phyloP scores from a whole-genome alignment of 2,329 filamentous ascomycete genomes.

The Apiospora pterosperma region DNA sequence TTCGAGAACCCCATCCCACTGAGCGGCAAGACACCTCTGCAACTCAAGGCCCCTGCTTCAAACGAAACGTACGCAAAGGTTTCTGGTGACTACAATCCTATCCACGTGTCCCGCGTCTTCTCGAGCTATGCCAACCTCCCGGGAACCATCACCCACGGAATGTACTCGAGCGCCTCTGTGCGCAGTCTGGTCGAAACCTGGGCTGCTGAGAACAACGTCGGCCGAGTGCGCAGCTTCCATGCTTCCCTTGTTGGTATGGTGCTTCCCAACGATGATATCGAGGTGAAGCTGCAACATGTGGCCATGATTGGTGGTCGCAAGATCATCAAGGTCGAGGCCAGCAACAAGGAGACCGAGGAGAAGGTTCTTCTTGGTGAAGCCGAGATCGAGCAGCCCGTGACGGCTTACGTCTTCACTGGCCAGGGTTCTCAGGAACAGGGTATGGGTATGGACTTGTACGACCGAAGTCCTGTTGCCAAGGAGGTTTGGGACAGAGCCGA shows the following conservation, averaged over 20 bases:
- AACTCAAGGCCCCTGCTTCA: constrained; percentile 85
- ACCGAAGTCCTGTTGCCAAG: constrained; percentile 87
- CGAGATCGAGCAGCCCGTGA: constrained; percentile 95
- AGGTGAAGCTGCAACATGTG: constrained; percentile 92
- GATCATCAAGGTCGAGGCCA: constrained; percentile 98
- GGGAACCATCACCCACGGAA: constrained; percentile 97
- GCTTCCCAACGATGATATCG: constrained; percentile 89
- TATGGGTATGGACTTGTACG: constrained; percentile 99
- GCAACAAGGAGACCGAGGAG: constrained; percentile 92
- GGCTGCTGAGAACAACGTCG: constrained; percentile 98
- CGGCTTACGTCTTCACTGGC: constrained; percentile 95
- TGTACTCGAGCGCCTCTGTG: constrained; percentile 98
- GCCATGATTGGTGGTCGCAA: constrained; percentile 98
- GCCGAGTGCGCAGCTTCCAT: constrained; percentile 95
- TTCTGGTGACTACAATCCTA: constrained; percentile 97
- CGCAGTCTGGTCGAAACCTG: constrained; percentile 96
- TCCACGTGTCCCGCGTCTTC: constrained; percentile 96
- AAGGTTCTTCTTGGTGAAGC: constrained; percentile 95
- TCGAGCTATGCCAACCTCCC: constrained; percentile 92
- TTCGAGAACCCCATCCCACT: constrained; percentile 98
- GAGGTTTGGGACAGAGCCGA: constrained; percentile 98
- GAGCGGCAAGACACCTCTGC: constrained; percentile 84
- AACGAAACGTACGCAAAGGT: constrained; percentile 98
- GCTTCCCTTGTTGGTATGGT: constrained; percentile 98
- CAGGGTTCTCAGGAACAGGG: constrained; percentile 98